A percentile compares a stretch with the other conserved stretches of the same genome.
phyloP scores from a whole-genome alignment of 345 rosid species.

The Eucalyptus pauciflora region DNA sequence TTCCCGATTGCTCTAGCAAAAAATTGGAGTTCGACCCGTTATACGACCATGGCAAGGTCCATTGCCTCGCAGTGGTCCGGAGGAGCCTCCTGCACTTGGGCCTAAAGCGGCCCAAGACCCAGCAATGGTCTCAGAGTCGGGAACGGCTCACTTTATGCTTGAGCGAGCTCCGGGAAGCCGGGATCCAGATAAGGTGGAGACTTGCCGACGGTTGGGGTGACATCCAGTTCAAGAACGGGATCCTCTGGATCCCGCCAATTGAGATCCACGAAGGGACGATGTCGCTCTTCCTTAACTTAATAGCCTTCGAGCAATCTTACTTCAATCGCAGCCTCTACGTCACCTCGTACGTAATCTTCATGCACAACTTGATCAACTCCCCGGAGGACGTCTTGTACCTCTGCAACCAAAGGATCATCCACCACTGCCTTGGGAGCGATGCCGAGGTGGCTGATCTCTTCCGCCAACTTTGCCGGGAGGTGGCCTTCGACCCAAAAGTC shows the following conservation, averaged over 20 bases:
- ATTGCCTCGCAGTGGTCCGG: conserved; percentile 63
- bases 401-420: conserved; percentile 39
- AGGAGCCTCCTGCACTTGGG: conserved; percentile 43
- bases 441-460: conserved; percentile 70
- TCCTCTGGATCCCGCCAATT: conserved; percentile 47
- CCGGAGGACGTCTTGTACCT: conserved; percentile 64
- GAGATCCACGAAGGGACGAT: conserved; percentile 75
- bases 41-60: conserved; percentile 39
- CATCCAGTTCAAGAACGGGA: conserved; percentile 52
- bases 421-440: conserved; percentile 81
- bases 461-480: background rate
- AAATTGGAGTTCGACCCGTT: conserved; percentile 30
- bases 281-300: conserved; percentile 72
- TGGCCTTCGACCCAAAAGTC: accelerated
- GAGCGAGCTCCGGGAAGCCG: conserved; percentile 55
- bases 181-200: conserved; percentile 30
- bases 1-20: no score
- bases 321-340: conserved; percentile 51
- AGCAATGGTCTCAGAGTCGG: conserved; percentile 36
- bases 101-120: conserved; percentile 35
- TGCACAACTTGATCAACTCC: background rate
- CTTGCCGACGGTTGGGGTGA: conserved; percentile 59
- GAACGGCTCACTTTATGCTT: conserved; percentile 57
- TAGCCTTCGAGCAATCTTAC: conserved; percentile 73
- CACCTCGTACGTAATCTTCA: conserved; percentile 12